phyloP scores from a whole-genome alignment of 1,139 yeast species.

The Saccharomyces pastorianus region DNA sequence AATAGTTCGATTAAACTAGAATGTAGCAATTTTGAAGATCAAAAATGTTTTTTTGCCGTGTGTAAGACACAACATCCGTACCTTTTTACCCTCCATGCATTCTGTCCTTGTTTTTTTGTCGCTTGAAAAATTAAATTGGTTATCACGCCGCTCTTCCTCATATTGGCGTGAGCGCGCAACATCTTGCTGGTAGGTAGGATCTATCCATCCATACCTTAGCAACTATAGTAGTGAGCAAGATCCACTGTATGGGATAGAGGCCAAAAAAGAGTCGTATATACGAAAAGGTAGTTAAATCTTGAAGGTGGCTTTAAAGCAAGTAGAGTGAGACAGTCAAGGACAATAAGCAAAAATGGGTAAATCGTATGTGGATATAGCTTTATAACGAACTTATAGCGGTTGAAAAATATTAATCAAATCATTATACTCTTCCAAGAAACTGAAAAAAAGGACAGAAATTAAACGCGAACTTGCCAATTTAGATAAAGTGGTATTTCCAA shows the following conservation, averaged over 20 bases:
- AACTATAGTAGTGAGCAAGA: neutral
- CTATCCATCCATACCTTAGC: neutral
- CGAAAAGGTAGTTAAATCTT: neutral
- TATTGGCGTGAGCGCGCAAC: neutral
- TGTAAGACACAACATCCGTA: neutral
- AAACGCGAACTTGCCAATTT: neutral
- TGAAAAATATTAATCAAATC: neutral
- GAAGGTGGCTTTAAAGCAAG: neutral
- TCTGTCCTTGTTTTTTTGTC: neutral
- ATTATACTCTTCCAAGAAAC: neutral
- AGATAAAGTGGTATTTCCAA: neutral
- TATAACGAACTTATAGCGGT: neutral
- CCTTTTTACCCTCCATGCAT: neutral
- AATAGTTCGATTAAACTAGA: neutral
- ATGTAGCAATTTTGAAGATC: neutral
- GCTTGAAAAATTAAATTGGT: neutral
- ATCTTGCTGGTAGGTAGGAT: neutral
- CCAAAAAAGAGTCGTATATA: neutral
- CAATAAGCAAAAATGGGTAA: conserved; percentile 35
- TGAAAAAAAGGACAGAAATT: neutral
- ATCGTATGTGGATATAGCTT: conserved; percentile 29
- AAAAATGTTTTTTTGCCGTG: neutral
- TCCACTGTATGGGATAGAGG: neutral
- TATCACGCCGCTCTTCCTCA: neutral
- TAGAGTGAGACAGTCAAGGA: conserved; percentile 22